phyloP scores from a whole-genome alignment of 2,329 filamentous ascomycete genomes.

The Tolypocladium tundrense region DNA sequence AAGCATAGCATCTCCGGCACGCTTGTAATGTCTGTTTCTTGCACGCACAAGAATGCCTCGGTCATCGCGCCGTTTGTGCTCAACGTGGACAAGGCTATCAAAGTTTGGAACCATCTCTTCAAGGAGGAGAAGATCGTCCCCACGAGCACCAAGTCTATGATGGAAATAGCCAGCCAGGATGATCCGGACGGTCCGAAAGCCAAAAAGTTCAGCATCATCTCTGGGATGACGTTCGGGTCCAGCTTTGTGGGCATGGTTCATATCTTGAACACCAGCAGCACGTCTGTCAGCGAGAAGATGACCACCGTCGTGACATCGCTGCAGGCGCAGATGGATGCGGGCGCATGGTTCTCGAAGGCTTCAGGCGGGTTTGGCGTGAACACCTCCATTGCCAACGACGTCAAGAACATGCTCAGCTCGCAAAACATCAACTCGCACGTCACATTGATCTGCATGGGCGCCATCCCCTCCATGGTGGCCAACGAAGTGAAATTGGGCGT shows the following conservation, averaged over 20 bases:
- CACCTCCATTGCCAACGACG: neutral
- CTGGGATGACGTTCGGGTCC: neutral
- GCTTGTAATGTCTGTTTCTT: neutral
- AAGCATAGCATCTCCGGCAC: neutral
- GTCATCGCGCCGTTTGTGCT: neutral
- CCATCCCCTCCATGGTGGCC: neutral
- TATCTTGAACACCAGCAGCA: neutral
- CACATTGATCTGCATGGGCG: neutral
- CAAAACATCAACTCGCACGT: neutral
- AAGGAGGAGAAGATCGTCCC: neutral
- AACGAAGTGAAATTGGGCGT: neutral
- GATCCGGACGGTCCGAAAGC: neutral
- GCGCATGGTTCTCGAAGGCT: neutral
- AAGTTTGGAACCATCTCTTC: neutral
- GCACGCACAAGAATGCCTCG: neutral
- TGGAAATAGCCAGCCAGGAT: neutral
- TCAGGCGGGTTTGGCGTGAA: neutral
- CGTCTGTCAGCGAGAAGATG: neutral
- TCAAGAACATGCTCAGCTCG: neutral
- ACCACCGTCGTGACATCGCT: neutral
- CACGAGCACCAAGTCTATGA: neutral
- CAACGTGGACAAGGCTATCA: neutral
- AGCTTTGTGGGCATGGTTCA: neutral
- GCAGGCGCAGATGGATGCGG: neutral
- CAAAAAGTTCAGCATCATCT: neutral